A percentile compares a stretch with the other conserved stretches of the same genome.
Conservation (phyloP, 306 rosid genomes). For the Prunus mume region DNA sequence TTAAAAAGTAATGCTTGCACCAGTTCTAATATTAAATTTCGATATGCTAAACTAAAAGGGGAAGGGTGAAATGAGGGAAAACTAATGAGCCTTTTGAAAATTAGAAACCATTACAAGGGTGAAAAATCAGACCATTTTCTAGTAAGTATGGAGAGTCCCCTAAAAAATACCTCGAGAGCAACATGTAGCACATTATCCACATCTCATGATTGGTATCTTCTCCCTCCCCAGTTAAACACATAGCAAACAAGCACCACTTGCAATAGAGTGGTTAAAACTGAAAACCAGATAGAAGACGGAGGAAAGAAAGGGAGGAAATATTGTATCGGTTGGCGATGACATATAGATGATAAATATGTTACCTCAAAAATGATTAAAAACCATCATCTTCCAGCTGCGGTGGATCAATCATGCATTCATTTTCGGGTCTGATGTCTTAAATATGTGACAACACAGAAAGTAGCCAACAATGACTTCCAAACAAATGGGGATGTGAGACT, state of each 20-base stretch:
- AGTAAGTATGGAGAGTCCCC: conserved; percentile 27
- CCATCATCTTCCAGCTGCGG: conserved; percentile 68
- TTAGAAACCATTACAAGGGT: neutral
- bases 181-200: neutral
- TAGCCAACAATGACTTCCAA: conserved; percentile 42
- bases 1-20: neutral
- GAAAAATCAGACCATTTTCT: conserved; percentile 1
- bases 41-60: neutral
- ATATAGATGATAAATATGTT: conserved; percentile 51
- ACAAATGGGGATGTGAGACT: conserved; percentile 29
- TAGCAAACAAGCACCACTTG: conserved; percentile 31
- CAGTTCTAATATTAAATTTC: neutral
- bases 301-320: neutral
- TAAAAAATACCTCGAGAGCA: conserved; percentile 7
- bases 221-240: conserved; percentile 43
- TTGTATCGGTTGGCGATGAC: neutral
- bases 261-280: conserved; percentile 36
- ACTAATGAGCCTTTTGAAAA: neutral
- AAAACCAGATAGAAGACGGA: conserved; percentile 10
- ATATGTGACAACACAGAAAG: conserved; percentile 25
- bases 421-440: conserved; percentile 59
- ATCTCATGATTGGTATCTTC: conserved; percentile 30
- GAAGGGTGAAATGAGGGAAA: neutral
- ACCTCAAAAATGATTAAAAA: conserved; percentile 70
- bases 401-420: conserved; percentile 57